A percentile compares a stretch with the other conserved stretches of the same genome.
Conservation (phyloP, 306 rosid genomes). For the Cucumis hystrix region DNA sequence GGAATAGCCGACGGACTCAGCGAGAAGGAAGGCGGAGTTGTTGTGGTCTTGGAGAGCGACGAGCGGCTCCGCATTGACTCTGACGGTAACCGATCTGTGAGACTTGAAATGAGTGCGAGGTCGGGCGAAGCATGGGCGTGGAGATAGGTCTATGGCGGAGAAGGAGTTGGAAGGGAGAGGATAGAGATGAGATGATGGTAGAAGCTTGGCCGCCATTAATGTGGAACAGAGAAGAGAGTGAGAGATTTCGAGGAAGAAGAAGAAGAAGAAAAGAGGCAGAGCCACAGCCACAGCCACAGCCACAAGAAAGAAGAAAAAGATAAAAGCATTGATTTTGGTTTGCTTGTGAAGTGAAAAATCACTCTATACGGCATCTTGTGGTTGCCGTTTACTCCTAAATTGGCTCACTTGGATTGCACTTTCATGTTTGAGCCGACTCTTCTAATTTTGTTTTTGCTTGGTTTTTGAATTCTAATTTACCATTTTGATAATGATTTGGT, state of each 20-base stretch:
- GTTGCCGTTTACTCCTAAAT: background rate
- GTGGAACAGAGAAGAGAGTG: background rate
- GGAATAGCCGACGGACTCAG: slow-evolving; percentile 58
- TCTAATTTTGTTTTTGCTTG: too few relatives aligned
- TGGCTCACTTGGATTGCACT: background rate
- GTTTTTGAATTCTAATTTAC: too few relatives aligned
- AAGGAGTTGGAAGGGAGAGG: background rate
- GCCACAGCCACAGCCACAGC: background rate
- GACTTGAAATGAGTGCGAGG: background rate
- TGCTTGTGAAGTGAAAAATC: background rate
- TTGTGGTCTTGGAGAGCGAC: background rate
- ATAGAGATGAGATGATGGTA: background rate
- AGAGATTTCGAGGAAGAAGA: background rate
- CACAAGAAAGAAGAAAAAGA: background rate
- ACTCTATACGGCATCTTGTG: background rate
- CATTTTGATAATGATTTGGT: too few relatives aligned
- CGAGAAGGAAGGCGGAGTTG: background rate
- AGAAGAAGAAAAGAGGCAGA: background rate
- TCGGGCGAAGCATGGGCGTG: background rate
- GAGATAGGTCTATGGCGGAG: background rate
- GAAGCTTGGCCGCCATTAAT: background rate
- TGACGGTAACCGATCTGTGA: background rate
- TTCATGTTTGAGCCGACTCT: background rate
- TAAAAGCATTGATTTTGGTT: background rate
- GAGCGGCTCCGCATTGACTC: background rate